These are phyloP conservation scores for Emergomyces orientalis DNA, from an alignment of 2,329 filamentous ascomycete species.

Conservation along the genomic window DNA sequence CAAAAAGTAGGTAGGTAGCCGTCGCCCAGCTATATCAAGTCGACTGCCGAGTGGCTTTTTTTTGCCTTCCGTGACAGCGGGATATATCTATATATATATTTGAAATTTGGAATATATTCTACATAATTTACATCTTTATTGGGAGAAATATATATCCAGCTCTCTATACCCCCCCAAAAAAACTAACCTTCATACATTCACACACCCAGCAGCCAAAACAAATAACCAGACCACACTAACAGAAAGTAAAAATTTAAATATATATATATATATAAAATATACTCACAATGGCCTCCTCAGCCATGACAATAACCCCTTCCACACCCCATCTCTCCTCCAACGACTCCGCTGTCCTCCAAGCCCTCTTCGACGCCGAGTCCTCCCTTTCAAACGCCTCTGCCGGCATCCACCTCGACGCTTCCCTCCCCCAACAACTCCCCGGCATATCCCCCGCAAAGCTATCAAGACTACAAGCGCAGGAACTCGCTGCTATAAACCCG, in stretches of 20 bases:
- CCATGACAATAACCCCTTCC: conserved; percentile 16
- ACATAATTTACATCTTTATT: no score
- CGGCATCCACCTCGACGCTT: conserved; percentile 21
- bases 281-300: background rate
- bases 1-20: conserved; percentile 6
- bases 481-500: conserved; percentile 33
- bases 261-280: no score
- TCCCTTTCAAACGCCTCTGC: conserved; percentile 22
- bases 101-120: no score
- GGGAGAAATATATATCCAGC: no score
- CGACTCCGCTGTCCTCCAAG: conserved; percentile 38
- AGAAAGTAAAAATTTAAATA: no score
- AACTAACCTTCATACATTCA: no score
- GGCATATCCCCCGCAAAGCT: conserved; percentile 31
- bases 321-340: conserved; percentile 32
- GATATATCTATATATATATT: no score
- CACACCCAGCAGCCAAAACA: no score
- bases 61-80: no score
- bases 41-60: background rate
- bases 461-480: conserved; percentile 30
- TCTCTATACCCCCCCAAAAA: no score
- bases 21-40: background rate
- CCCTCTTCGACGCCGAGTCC: conserved; percentile 40
- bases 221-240: no score
- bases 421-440: conserved; percentile 33